Percentiles rank a stretch among this genome's conserved stretches.
phyloP scores from a whole-genome alignment of 352 stramenopile species.

The Phytophthora crassamura region DNA sequence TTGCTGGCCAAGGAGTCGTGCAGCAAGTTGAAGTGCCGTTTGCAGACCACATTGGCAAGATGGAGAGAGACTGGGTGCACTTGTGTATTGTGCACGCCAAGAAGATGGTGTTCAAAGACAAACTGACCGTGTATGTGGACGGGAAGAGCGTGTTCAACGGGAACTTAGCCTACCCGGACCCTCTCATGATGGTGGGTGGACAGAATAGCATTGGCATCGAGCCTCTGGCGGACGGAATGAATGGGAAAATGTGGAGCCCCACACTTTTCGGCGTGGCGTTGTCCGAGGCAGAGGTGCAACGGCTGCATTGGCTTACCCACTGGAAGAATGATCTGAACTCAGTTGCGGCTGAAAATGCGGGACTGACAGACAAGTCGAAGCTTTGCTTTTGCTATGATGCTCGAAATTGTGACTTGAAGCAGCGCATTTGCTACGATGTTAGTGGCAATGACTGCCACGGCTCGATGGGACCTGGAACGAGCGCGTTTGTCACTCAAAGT shows the following conservation, averaged over 20 bases:
- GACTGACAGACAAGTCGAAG: conserved; percentile 75
- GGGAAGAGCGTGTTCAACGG: conserved; percentile 64
- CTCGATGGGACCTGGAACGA: conserved; percentile 72
- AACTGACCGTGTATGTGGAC: conserved; percentile 77
- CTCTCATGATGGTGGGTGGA: conserved; percentile 66
- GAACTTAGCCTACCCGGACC: conserved; percentile 78
- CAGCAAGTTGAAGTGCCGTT: conserved; percentile 73
- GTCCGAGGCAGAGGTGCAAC: conserved; percentile 68
- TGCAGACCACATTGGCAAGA: conserved; percentile 45
- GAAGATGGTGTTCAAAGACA: conserved; percentile 92
- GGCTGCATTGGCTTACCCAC: conserved; percentile 78
- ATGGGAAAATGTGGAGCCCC: conserved; percentile 79
- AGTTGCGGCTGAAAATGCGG: conserved; percentile 67
- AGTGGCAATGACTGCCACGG: conserved; percentile 81
- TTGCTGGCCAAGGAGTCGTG: conserved; percentile 46
- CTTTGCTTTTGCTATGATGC: conserved; percentile 86
- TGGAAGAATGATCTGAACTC: conserved; percentile 76
- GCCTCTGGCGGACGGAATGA: conserved; percentile 52
- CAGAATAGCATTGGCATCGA: conserved; percentile 78
- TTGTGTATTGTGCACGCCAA: conserved; percentile 84
- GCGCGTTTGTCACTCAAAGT: conserved; percentile 63
- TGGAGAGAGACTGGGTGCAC: conserved; percentile 72
- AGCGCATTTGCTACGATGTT: conserved; percentile 70
- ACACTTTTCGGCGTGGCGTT: conserved; percentile 77
- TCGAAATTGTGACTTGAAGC: conserved; percentile 62